Base-by-base conservation (phyloP, 2,329 filamentous ascomycete genomes). In the Xylaria sp. region DNA sequence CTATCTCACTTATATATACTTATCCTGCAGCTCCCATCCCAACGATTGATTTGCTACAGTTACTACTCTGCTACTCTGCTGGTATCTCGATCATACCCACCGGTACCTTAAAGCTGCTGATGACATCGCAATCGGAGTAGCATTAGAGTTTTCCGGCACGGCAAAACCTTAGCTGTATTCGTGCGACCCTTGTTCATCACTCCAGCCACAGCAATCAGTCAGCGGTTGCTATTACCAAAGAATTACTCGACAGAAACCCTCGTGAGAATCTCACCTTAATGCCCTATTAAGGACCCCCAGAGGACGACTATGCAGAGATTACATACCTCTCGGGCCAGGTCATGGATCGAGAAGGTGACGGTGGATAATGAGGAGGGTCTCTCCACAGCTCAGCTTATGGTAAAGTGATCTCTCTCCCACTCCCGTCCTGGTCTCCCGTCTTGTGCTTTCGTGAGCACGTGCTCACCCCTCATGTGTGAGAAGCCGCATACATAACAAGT, bases 351-450 rank as follows among this genome's bases (percentile, higher is more conserved):
- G 50, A 94, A 88, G 83, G 78, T 94, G 65, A 90, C 92, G 54
- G 92, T 96, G 67, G 86, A 92, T 65, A 83, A 87, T 63, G 94
- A 97, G 80, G 88, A 91, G 1, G 93, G 93, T 54, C 86, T 98
- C 75, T 92, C 90, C 8, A 90, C 87, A 62, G 87, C 90, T 18
- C 93, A 97, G 83, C 84, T 97, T 73, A 94, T 97, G 91, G 87
- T 88, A 82, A 47, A 65, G 63, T 64, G 61, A 44, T 55, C 48
- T 51, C 40, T 29, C 29, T 27, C 32, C 37, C 27, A 32, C 32
- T 58, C 59, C 48, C 32, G 27, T 29, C 6, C 48, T 13, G 37
- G 29, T 50, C 5, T 8, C 42, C 54, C 42, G 27, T 51, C 35
- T 50, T 10, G 18, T 57, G 42, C 10, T 37, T 50, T 42, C n/a